Percentiles rank a stretch among this genome's conserved stretches.
Evolutionary conservation across 2,329 filamentous ascomycete species (phyloP).

Genomic region (Arachnopeziza araneosa): DNA sequence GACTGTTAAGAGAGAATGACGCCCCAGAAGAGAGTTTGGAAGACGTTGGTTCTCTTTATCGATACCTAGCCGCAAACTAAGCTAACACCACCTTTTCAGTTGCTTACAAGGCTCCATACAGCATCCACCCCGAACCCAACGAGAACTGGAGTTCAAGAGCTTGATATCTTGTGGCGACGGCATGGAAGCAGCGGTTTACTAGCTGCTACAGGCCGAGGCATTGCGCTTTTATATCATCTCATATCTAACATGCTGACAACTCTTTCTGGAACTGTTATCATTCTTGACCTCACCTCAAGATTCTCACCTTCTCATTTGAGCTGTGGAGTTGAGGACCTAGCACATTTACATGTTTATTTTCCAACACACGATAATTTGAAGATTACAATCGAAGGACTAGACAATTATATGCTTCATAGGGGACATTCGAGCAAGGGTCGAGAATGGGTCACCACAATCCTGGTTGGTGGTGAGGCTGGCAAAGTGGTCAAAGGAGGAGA

Average conservation of each 20-base stretch:
- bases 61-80: background rate
- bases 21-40: slow-evolving; percentile 30
- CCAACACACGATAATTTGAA: slow-evolving; percentile 15
- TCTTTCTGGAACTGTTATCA: slow-evolving; percentile 37
- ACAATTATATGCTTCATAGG: slow-evolving; percentile 28
- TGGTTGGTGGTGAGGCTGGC: slow-evolving; percentile 22
- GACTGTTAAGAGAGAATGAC: slow-evolving; percentile 36
- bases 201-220: background rate
- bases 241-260: slow-evolving; percentile 45
- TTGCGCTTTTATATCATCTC: slow-evolving; percentile 47
- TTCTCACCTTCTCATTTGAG: slow-evolving; percentile 43
- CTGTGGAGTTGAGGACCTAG: slow-evolving; percentile 9
- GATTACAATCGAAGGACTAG: slow-evolving; percentile 21
- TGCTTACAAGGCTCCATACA: slow-evolving; percentile 7
- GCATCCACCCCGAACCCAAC: slow-evolving; percentile 1
- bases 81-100: slow-evolving; percentile 5
- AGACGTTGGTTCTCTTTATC: slow-evolving; percentile 41
- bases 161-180: background rate
- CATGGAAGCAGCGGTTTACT: background rate
- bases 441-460: slow-evolving; percentile 26
- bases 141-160: background rate
- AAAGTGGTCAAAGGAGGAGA: slow-evolving; percentile 1
- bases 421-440: slow-evolving; percentile 23
- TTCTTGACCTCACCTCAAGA: slow-evolving; percentile 50
- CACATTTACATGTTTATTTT: slow-evolving; percentile 28